These are phyloP conservation scores for Passiflora organensis DNA, from an alignment of 345 rosid species.

Conservation along the genomic window DNA sequence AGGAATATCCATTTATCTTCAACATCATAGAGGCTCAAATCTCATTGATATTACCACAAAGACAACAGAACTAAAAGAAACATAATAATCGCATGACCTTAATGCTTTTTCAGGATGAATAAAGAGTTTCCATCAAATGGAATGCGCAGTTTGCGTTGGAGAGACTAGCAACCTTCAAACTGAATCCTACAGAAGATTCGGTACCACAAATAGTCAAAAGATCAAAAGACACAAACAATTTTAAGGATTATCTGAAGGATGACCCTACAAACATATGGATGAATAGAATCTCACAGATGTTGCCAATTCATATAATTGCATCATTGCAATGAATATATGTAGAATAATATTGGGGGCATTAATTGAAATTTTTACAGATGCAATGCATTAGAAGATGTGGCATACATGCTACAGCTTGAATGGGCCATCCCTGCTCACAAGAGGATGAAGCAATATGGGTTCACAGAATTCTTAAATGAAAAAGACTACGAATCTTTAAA, in stretches of 20 bases:
- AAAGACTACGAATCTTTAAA: conserved; percentile 13
- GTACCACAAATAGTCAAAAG: conserved; percentile 2
- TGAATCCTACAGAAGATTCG: conserved; percentile 5
- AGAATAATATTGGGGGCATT: conserved; percentile 1
- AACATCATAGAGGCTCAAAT: no score
- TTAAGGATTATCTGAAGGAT: conserved; percentile 12
- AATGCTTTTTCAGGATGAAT: background rate
- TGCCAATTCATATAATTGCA: conserved; percentile 29
- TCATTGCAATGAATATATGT: conserved; percentile 23
- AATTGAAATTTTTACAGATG: conserved; percentile 13
- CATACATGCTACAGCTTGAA: conserved; percentile 31
- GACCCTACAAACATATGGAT: conserved; percentile 22
- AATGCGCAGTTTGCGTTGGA: conserved; percentile 1
- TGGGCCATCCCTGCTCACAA: conserved; percentile 46
- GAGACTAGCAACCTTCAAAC: conserved; percentile 11
- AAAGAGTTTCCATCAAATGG: conserved; percentile 10
- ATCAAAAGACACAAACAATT: conserved; percentile 18
- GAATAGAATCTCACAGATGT: conserved; percentile 31
- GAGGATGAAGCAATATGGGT: conserved; percentile 34
- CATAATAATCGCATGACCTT: background rate
- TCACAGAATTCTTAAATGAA: conserved; percentile 18
- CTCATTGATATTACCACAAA: background rate
- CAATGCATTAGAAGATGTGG: conserved; percentile 33
- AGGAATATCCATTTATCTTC: no score
- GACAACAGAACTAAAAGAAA: no score